Base-by-base conservation (phyloP, 176 grass and related monocot species). In the Triticum urartu region DNA sequence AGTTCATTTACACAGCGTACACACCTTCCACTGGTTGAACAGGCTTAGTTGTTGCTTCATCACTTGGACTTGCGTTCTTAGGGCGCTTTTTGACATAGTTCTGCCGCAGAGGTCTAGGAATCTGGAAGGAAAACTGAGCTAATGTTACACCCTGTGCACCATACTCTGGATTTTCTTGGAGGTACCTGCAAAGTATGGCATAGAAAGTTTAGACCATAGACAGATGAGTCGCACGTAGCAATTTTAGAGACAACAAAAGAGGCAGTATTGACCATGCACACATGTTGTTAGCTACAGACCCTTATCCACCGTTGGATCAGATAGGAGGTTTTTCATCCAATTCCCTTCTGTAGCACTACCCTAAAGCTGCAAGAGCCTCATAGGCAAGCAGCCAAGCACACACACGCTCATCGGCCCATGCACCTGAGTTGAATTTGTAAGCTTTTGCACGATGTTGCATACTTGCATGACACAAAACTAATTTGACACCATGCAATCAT, bases 91-190 rank as follows among this genome's bases (percentile, higher is more conserved):
- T 92, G 18, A 95, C 93, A 83, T 95, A 95, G 50, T 91, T 88
- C 32, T 95, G 91, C 35, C 87, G 84, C 59, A 95, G 86, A 87
- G 93, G 91, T 79, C 87, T 95, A 77, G 94, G 94, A 68, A 89
- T 89, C 89, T 91, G 89, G 81, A 95, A 93, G 0, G 91, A 95
- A 67, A 95, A 95, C 33, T 93, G 91, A 85, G 91, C 76, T 85
- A 93, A 72, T 80, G 81, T 91, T 67, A 93, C 54, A 74, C 91
- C 93, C 73, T 93, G 85, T 5, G 62, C 72, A 65, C 66, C 90
- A 88, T 89, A 82, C 50, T 93, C 84, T 3, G 91, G 91, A 81
- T 91, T 90, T 71, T 95, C 93, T 26, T 40, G 24, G 66, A 95
- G 87, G 85, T 87, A 93, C 84, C 93, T 95, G 81, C 75, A 83